Evolutionary conservation across 148 eudicot genomes (phyloP).

Genomic region (Salicornia ramosissima): DNA sequence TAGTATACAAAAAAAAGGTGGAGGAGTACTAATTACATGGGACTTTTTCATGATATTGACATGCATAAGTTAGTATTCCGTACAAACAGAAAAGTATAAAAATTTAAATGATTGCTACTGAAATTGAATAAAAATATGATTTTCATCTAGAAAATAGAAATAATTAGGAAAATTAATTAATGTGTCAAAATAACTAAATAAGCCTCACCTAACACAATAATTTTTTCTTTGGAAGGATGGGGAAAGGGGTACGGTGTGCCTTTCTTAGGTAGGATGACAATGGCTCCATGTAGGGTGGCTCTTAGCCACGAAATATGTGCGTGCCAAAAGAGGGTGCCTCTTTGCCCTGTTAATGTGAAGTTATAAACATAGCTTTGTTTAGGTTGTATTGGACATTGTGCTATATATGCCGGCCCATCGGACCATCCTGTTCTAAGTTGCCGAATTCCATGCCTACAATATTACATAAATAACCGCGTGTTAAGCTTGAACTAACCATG

Average conservation of each 20-base stretch:
- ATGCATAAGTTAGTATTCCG: background rate
- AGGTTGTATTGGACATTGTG: constrained; percentile 76
- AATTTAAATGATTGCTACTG: background rate
- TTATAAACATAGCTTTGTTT: constrained; percentile 64
- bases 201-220: constrained; percentile 52
- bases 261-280: constrained; percentile 57
- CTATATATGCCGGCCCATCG: constrained; percentile 82
- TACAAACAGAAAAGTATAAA: background rate
- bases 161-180: background rate
- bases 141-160: background rate
- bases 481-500: too few species aligned
- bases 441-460: constrained; percentile 61
- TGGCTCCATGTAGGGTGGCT: constrained; percentile 71
- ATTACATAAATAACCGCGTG: background rate
- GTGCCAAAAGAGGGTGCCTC: constrained; percentile 86
- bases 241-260: constrained; percentile 73
- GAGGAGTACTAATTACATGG: background rate
- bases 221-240: constrained; percentile 51
- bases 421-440: constrained; percentile 78
- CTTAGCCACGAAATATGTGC: constrained; percentile 79
- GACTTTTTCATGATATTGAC: constrained; percentile 7
- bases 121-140: background rate
- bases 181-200: background rate
- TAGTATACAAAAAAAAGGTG: background rate
- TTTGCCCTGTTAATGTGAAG: constrained; percentile 68